A percentile compares a stretch with the other conserved stretches of the same genome.
Conservation (phyloP, 108 stramenopile genomes). For the Thalassiosira profunda region DNA sequence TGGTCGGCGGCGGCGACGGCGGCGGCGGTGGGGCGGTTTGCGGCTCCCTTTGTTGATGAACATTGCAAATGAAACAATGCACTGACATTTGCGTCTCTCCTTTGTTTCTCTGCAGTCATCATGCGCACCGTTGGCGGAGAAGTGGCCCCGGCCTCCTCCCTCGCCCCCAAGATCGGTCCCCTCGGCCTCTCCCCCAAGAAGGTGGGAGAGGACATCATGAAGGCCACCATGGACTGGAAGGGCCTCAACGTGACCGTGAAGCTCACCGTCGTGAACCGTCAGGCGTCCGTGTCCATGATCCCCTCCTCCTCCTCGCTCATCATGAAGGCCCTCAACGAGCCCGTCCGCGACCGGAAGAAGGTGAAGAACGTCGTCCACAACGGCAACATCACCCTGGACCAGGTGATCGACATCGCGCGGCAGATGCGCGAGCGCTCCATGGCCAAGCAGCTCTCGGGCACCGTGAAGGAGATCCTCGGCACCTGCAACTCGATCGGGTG, state of each 20-base stretch:
- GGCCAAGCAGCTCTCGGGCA: constrained; percentile 95
- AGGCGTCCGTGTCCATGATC: constrained; percentile 98
- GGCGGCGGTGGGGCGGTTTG: too few relatives aligned
- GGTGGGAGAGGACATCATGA: constrained; percentile 99
- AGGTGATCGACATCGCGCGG: constrained; percentile 99
- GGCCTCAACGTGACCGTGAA: constrained; percentile 99
- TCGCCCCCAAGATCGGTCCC: constrained; percentile 99
- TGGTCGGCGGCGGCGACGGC: too few relatives aligned
- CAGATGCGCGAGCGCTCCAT: constrained; percentile 98
- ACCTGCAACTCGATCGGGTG: constrained; percentile 99
- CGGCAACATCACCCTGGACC: constrained; percentile 99
- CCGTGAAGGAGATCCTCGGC: constrained; percentile 99
- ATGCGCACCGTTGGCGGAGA: constrained; percentile 99
- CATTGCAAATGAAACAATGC: too few relatives aligned
- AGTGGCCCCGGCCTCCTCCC: constrained; percentile 96
- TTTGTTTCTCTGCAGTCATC: constrained; percentile 66
- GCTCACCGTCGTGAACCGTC: constrained; percentile 99
- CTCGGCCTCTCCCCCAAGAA: constrained; percentile 99
- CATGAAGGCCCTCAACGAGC: constrained; percentile 99
- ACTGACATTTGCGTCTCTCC: too few relatives aligned
- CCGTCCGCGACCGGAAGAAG: constrained; percentile 99
- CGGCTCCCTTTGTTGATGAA: too few relatives aligned
- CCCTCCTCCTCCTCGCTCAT: constrained; percentile 98
- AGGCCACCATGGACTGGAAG: constrained; percentile 99
- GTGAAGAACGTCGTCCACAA: constrained; percentile 99